These are phyloP conservation scores for Punica granatum DNA, from an alignment of 345 rosid species.

Conservation along the genomic window DNA sequence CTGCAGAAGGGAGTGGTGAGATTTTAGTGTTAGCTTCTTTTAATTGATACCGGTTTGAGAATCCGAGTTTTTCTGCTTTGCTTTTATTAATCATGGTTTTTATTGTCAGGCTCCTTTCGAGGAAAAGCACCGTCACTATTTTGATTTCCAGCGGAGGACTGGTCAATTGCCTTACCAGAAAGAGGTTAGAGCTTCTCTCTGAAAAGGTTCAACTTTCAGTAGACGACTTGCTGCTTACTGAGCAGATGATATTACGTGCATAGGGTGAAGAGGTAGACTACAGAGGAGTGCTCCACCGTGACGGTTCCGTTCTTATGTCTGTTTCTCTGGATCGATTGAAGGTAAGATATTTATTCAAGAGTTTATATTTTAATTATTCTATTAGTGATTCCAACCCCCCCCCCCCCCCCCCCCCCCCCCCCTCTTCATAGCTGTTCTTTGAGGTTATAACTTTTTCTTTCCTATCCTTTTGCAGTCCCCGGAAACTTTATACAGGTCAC, in stretches of 20 bases:
- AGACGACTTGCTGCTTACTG: background rate
- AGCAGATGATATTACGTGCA: background rate
- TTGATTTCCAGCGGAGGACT: conserved; percentile 77
- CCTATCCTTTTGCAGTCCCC: conserved; percentile 44
- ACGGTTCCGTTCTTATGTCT: conserved; percentile 92
- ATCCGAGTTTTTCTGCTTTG: conserved; percentile 5
- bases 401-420: background rate
- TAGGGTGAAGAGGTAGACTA: conserved; percentile 96
- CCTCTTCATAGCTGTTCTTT: conserved; percentile 1
- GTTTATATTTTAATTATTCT: background rate
- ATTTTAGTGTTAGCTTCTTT: conserved; percentile 13
- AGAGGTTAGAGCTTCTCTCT: conserved; percentile 43
- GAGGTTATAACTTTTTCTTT: background rate
- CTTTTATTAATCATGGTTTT: background rate
- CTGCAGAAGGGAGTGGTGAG: conserved; percentile 93
- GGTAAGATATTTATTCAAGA: conserved; percentile 22
- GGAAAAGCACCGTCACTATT: conserved; percentile 89
- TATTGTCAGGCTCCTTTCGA: conserved; percentile 75
- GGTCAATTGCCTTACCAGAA: conserved; percentile 88
- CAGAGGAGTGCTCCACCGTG: conserved; percentile 92
- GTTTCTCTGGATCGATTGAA: conserved; percentile 76
- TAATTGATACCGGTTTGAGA: background rate
- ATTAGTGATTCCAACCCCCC: background rate
- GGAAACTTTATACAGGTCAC: conserved; percentile 83
- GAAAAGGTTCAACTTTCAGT: background rate